phyloP scores from a whole-genome alignment of 1,284 basidiomycete species.

The Cryptococcus wingfieldii region DNA sequence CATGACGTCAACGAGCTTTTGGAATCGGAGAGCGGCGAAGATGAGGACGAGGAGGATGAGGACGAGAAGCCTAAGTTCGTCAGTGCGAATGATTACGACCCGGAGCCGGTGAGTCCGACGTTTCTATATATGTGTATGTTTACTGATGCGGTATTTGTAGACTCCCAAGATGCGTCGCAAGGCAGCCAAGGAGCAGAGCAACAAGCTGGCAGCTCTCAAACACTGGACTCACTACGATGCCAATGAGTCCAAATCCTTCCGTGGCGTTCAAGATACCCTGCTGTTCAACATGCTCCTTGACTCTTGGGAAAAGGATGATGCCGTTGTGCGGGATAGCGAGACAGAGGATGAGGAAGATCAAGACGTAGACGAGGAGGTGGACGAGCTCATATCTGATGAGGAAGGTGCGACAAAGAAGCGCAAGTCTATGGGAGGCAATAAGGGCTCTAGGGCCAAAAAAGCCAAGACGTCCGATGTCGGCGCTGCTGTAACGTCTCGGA shows the following conservation, averaged over 20 bases:
- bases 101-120: constrained; percentile 34
- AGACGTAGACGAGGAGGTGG: constrained; percentile 8
- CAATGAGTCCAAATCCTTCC: constrained; percentile 22
- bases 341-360: constrained; percentile 9
- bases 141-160: constrained; percentile 11
- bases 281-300: constrained; percentile 35
- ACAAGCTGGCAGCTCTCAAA: constrained; percentile 72
- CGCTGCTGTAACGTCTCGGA: constrained; percentile 4
- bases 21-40: constrained; percentile 40
- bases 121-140: neutral
- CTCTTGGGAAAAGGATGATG: constrained; percentile 13
- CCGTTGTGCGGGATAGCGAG: neutral
- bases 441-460: neutral
- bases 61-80: constrained; percentile 58
- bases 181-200: constrained; percentile 68
- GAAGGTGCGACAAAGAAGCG: constrained; percentile 14
- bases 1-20: neutral
- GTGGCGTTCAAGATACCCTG: constrained; percentile 54
- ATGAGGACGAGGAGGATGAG: constrained; percentile 44
- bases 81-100: constrained; percentile 59
- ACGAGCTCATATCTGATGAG: constrained; percentile 3
- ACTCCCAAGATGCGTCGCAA: constrained; percentile 50
- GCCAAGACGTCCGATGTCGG: neutral
- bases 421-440: constrained; percentile 3
- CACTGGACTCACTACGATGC: constrained; percentile 80